These are phyloP conservation scores for Alternaria alternata DNA, from an alignment of 2,329 filamentous ascomycete species.

Conservation along the genomic window DNA sequence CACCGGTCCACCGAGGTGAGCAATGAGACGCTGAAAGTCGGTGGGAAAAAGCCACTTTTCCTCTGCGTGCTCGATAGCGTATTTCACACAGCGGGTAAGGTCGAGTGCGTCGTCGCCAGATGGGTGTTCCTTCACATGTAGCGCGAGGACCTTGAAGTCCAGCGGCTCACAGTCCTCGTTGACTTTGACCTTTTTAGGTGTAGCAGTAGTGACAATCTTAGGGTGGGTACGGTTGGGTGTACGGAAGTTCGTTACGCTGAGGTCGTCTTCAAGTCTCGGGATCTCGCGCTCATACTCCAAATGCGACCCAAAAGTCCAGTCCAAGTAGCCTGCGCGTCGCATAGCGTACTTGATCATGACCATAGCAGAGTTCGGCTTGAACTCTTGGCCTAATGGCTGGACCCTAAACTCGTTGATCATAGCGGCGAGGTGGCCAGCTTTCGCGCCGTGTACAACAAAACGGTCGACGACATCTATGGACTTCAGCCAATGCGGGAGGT, in stretches of 20 bases:
- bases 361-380: constrained; percentile 21
- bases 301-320: constrained; percentile 27
- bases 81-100: constrained; percentile 36
- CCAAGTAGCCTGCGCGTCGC: constrained; percentile 20
- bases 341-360: constrained; percentile 37
- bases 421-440: constrained; percentile 13
- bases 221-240: constrained; percentile 26
- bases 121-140: constrained; percentile 33
- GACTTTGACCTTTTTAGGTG: neutral
- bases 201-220: constrained; percentile 9
- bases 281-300: constrained; percentile 4
- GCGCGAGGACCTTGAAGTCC: constrained; percentile 34
- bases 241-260: constrained; percentile 32
- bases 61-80: constrained; percentile 27
- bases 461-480: constrained; percentile 36
- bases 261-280: constrained; percentile 11
- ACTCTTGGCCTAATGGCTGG: constrained; percentile 4
- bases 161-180: constrained; percentile 21
- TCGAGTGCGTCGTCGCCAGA: constrained; percentile 37
- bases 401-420: constrained; percentile 28
- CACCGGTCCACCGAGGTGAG: constrained; percentile 26
- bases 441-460: constrained; percentile 31
- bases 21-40: constrained; percentile 30
- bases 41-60: constrained; percentile 38
- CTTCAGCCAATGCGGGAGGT: constrained; percentile 38